These are phyloP conservation scores for Chrysoporthe puriensis DNA, from an alignment of 2,329 filamentous ascomycete genomes.

Conservation along the genomic window DNA sequence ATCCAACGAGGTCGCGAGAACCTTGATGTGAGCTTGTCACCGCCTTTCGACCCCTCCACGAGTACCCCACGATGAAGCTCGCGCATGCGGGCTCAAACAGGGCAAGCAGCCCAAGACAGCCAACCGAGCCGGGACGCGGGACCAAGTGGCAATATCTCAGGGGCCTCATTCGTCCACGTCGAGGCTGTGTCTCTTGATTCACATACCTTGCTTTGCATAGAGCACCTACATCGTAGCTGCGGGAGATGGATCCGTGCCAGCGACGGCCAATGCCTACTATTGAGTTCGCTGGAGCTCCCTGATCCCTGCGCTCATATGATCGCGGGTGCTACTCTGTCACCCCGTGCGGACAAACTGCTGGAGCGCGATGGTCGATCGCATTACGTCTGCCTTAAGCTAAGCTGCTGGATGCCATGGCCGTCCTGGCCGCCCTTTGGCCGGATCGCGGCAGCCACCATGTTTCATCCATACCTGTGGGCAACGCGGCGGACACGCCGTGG, in stretches of 20 bases:
- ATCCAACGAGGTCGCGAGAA: slow-evolving; percentile 9
- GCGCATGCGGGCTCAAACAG: slow-evolving; percentile 5
- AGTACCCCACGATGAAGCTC: slow-evolving; percentile 23
- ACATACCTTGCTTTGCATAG: slow-evolving; percentile 17
- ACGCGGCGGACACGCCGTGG: no score
- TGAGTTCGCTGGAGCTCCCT: neutral
- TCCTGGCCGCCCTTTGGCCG: neutral
- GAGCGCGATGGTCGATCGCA: neutral
- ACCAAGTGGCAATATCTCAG: slow-evolving; percentile 3
- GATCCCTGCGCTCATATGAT: neutral
- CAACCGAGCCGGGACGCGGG: slow-evolving; percentile 9
- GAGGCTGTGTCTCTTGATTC: slow-evolving; percentile 22
- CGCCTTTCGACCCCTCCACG: slow-evolving; percentile 8
- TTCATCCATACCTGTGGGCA: slow-evolving; percentile 9
- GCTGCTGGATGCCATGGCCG: neutral
- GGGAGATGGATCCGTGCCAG: neutral
- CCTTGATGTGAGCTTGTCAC: slow-evolving; percentile 14
- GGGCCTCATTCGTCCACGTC: slow-evolving; percentile 24
- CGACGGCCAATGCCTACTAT: neutral
- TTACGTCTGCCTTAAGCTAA: neutral
- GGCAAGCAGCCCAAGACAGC: slow-evolving; percentile 8
- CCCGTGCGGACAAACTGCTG: neutral
- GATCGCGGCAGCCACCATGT: slow-evolving; percentile 13
- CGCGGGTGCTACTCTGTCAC: neutral
- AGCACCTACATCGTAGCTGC: neutral